Evolutionary conservation across 179 eudicot species (phyloP), one percentile per base, ranked within the genome.

Genomic region (Drosera spatulata): DNA sequence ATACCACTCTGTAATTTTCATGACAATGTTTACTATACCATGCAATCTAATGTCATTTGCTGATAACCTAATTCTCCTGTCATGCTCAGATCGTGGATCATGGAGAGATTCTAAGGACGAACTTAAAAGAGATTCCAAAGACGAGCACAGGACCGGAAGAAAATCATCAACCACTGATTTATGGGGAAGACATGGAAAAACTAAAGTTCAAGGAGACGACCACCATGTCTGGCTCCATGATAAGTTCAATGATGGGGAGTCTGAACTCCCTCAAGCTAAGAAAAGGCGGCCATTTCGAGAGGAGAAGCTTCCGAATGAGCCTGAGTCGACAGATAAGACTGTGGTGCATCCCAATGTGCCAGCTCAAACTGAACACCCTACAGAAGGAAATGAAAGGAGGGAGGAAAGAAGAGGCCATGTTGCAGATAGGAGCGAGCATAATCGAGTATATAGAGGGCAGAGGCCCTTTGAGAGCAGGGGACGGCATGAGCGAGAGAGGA

Each of bases 231-330:
- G 87, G 88, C 77, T 79, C 58, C 89, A 84, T 62, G 90, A 90
- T 62, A 68, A 73, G 53, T 85, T 73, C 68, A 44, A 54, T 54
- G 75, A 83, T 70, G 68, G 58, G 59, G 80, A 80, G 55, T 63
- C 58, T 50, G 80, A 78, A 61, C 68, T 56, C 46, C 74, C 64
- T 39, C 87, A 72, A n/a, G 73, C 79, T 50, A 82, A 75, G 73
- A 91, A 81, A 66, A 80, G 95, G 63, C 93, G 86, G 15, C 75
- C 81, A 49, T 91, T 91, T 60, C 80, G 86, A 43, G 97, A 90
- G 80, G 80, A 82, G 67, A 91, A 91, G 73, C 61, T 66, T 33
- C 75, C 81, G 3, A 58, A 15, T 4, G 76, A 78, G 64, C 22
- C 83, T 43, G 69, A 79, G 60, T 68, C 61, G 39, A 48, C 5